These are phyloP conservation scores for Aspergillus terreus DNA, from an alignment of 2,329 filamentous ascomycete genomes.

Conservation along the genomic window DNA sequence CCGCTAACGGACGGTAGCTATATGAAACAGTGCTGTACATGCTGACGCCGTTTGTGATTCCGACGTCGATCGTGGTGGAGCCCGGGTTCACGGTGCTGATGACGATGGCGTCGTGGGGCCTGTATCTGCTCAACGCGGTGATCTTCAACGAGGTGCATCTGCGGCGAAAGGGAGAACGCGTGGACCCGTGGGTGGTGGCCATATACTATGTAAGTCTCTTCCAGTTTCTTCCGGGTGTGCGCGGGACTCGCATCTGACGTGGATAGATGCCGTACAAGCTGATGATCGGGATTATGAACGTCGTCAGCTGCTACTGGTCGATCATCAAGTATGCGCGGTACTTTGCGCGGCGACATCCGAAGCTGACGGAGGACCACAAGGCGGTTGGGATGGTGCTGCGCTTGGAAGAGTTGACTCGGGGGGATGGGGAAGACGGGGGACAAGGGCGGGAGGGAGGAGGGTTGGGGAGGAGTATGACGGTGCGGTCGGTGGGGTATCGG, in stretches of 20 bases:
- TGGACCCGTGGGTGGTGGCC: conserved; percentile 35
- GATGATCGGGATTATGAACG: conserved; percentile 43
- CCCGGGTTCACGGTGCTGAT: conserved; percentile 41
- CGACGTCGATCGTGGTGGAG: conserved; percentile 43
- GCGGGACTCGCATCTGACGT: too few relatives aligned
- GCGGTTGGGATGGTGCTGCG: conserved; percentile 31
- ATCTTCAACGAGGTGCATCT: conserved; percentile 51
- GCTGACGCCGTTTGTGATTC: conserved; percentile 44
- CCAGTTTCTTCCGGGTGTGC: background rate
- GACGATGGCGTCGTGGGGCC: conserved; percentile 31
- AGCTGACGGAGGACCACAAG: conserved; percentile 47
- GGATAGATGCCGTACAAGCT: conserved; percentile 41
- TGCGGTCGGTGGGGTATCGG: conserved; percentile 2
- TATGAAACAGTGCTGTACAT: conserved; percentile 48
- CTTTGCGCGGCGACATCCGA: conserved; percentile 46
- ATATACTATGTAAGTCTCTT: conserved; percentile 36
- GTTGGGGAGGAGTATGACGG: conserved; percentile 10
- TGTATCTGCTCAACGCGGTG: conserved; percentile 44
- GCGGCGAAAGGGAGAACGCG: conserved; percentile 42
- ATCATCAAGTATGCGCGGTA: conserved; percentile 46
- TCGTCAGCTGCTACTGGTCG: conserved; percentile 40
- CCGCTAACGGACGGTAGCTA: conserved; percentile 17
- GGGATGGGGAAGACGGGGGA: background rate
- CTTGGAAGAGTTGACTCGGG: conserved; percentile 12
- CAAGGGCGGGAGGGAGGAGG: background rate